Base-by-base conservation (phyloP, 164 flowering plant species). In the Aristolochia contorta region DNA sequence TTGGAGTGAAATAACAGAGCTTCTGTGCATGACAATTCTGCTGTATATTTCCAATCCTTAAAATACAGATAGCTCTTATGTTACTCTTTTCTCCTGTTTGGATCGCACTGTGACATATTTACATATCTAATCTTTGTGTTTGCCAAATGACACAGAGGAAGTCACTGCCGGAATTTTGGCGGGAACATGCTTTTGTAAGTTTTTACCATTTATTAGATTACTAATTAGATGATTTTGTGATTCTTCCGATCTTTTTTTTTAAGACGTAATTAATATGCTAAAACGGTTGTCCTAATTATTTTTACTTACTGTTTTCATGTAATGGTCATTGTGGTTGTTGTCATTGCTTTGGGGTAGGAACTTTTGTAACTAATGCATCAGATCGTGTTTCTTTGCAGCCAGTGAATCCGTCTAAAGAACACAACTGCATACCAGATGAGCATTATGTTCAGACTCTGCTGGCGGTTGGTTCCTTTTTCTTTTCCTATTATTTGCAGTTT, bases 341-440 rank as follows among this genome's bases (percentile, higher is more conserved):
- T 43, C 5, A 18, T 12, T 58, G 25, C 20, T 21, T 21, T 33
- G 21, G 2, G 25, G 5, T n/a, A 55, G 6, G 4, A 55, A 20
- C 13, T 20, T 24, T 20, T 51, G 16, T 50, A 48, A n/a, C 57
- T 21, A 66, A 45, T 1, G 24, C 46, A 37, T 67, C 43, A 37
- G 43, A 37, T 37, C 7, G 9, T 57, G 22, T 63, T 27, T 27
- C 51, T n/a, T 18, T 82, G 72, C 83, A 92, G 98, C 85, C 93
- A 56, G 79, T 65, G 54, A 90, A 88, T 69, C 61, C 70, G 60
- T 77, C 82, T 20, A 86, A 82, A 77, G 92, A 87, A 77, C 99
- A 93, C 65, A 90, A 93, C 69, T 93, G 99, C 58, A 90, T 93
- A 79, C 92, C 99, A 25, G 99, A 93, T 77, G 99, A 93, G 62